Evolutionary conservation across 2,329 filamentous ascomycete genomes (phyloP).

Genomic region (Orbilia ellipsospora): DNA sequence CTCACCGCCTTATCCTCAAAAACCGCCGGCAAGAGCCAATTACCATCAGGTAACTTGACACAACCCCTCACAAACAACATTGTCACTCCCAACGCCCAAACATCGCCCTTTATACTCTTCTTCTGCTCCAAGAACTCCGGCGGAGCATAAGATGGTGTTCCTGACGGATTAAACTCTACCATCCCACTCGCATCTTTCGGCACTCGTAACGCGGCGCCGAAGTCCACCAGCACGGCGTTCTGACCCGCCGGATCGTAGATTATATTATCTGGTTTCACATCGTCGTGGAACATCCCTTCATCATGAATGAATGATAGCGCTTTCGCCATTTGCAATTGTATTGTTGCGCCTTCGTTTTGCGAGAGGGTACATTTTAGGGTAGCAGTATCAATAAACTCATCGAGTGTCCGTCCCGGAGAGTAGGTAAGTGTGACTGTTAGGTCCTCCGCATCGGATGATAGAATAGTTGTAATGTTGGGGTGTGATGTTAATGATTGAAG

Average conservation of each 20-base stretch:
- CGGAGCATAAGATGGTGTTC: constrained; percentile 49
- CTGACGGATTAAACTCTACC: constrained; percentile 46
- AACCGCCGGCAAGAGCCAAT: constrained; percentile 41
- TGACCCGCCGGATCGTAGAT: constrained; percentile 25
- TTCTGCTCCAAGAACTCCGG: constrained; percentile 39
- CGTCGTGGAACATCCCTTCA: constrained; percentile 47
- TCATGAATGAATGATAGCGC: constrained; percentile 19
- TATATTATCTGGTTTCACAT: constrained; percentile 55
- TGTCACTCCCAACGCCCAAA: constrained; percentile 54
- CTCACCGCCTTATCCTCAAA: constrained; percentile 22
- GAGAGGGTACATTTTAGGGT: constrained; percentile 14
- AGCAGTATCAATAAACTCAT: background rate
- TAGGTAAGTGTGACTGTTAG: constrained; percentile 20
- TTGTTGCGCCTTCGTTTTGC: background rate
- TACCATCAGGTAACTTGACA: constrained; percentile 44
- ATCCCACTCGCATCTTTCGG: background rate
- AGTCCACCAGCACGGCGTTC: constrained; percentile 46
- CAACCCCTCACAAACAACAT: constrained; percentile 47
- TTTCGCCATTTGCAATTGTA: constrained; percentile 9
- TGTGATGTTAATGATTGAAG: constrained; percentile 5
- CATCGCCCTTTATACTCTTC: constrained; percentile 41
- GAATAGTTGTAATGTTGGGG: constrained; percentile 9
- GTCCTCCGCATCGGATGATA: constrained; percentile 13
- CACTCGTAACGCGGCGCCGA: constrained; percentile 50
- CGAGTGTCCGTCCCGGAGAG: constrained; percentile 8